Evolutionary conservation across 352 stramenopile genomes (phyloP), one percentile per base, ranked within the genome.

Genomic region (Globisporangium paroecandrum): DNA sequence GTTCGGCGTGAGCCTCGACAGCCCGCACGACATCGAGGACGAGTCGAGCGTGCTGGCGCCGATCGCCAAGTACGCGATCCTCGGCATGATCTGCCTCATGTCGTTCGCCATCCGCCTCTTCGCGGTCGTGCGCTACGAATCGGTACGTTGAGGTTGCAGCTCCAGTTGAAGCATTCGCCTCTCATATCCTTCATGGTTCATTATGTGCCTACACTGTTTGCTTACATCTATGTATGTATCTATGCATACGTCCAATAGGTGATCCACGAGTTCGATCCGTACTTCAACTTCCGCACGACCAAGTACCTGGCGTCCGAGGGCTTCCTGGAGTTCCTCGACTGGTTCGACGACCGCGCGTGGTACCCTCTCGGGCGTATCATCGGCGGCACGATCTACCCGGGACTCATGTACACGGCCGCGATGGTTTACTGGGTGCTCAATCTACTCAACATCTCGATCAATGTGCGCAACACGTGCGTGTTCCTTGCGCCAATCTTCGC

Each of bases 231-330:
- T 10, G 41, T 20, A 58, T 25, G 9, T 13, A 49, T 68, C 34
- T 20, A 18, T 12, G 9, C 15, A 10, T 46, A 22, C 27, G 1
- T n/a, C 8, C 1, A 24, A 6, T 34, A 90, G 77, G 87, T 97
- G 27, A 97, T 96, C 71, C 86, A 97, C 77, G 89, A 97, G 76
- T 97, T 97, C 64, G 87, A 97, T 65, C 89, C 98, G 36, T 99
- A 98, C 75, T 99, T 99, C 79, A 99, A 99, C 79, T 99, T 96
- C 87, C 91, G 97, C 38, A 98, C 97, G 10, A 99, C 97, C 55
- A 98, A 99, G 80, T 98, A 97, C 85, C 78, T 99, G 49, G 87
- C 90, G 18, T 89, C 92, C 22, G 82, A 98, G 65, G 97, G 97
- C n/a, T 93, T 97, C 64, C 84, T 98, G 54, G 94, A 98, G 73